Conservation (phyloP, 2,329 filamentous ascomycete species). For the Colletotrichum endophyticum region DNA sequence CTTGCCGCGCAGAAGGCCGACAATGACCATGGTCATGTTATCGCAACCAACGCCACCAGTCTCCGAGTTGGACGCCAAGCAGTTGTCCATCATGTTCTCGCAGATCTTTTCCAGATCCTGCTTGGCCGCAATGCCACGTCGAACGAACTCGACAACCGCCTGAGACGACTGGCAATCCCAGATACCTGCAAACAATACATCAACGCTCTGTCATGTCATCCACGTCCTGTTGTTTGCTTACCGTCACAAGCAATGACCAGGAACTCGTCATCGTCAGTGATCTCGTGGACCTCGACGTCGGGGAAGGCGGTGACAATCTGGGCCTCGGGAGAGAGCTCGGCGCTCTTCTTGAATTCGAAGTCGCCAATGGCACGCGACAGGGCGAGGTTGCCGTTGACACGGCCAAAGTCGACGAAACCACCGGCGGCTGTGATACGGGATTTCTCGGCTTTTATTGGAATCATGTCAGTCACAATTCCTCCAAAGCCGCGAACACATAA, state of each 20-base stretch:
- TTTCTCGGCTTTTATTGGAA: slow-evolving; percentile 75
- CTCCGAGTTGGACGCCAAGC: slow-evolving; percentile 95
- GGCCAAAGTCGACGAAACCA: slow-evolving; percentile 97
- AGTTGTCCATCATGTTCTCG: slow-evolving; percentile 99
- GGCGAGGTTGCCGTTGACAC: slow-evolving; percentile 97
- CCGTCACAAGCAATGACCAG: slow-evolving; percentile 91
- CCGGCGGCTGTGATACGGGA: slow-evolving; percentile 94
- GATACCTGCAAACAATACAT: slow-evolving; percentile 70
- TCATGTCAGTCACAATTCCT: not conserved
- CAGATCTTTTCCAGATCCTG: slow-evolving; percentile 95
- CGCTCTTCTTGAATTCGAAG: slow-evolving; percentile 99
- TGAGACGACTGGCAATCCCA: slow-evolving; percentile 99
- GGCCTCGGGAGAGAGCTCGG: slow-evolving; percentile 94
- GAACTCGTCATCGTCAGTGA: slow-evolving; percentile 95
- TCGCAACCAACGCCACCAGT: slow-evolving; percentile 97
- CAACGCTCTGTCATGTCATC: not conserved
- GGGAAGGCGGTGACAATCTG: slow-evolving; percentile 98
- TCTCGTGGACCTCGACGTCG: slow-evolving; percentile 89
- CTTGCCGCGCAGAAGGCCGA: slow-evolving; percentile 89
- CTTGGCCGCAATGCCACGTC: slow-evolving; percentile 94
- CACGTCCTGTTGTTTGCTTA: slow-evolving; percentile 48
- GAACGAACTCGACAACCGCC: slow-evolving; percentile 94
- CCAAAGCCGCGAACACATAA: not conserved
- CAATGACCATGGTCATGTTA: slow-evolving; percentile 98
- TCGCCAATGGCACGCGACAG: slow-evolving; percentile 97